phyloP scores from a whole-genome alignment of 345 rosid genomes.

The Linum usitatissimum region DNA sequence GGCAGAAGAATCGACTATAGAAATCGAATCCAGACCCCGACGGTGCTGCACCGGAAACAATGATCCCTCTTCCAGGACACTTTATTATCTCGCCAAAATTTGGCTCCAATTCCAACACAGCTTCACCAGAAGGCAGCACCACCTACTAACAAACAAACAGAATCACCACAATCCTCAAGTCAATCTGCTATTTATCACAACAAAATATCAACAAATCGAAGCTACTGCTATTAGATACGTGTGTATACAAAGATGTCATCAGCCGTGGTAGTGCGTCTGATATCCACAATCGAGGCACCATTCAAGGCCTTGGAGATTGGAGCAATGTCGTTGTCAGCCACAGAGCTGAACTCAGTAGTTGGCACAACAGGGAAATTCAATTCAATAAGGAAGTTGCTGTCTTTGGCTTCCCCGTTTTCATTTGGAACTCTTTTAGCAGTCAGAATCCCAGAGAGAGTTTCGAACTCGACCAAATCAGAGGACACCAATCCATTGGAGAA shows the following conservation, averaged over 20 bases:
- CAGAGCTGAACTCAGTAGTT: slow-evolving; percentile 25
- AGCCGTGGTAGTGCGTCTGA: slow-evolving; percentile 28
- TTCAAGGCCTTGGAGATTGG: slow-evolving; percentile 39
- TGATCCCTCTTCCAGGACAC: slow-evolving; percentile 43
- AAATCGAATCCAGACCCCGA: slow-evolving; percentile 54
- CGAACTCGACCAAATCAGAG: slow-evolving; percentile 51
- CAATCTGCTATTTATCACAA: not conserved
- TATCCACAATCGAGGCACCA: slow-evolving; percentile 39
- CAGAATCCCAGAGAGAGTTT: slow-evolving; percentile 52
- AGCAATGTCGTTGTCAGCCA: slow-evolving; percentile 10
- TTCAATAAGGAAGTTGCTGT: slow-evolving; percentile 30
- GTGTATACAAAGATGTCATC: slow-evolving; percentile 39
- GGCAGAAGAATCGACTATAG: slow-evolving; percentile 56
- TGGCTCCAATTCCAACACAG: slow-evolving; percentile 43
- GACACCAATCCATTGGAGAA: slow-evolving; percentile 42
- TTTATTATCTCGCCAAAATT: slow-evolving; percentile 34
- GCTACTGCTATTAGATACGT: not conserved
- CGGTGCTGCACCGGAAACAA: slow-evolving; percentile 47
- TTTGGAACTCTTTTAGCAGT: slow-evolving; percentile 46
- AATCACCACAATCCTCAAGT: not conserved
- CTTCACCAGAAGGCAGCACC: slow-evolving; percentile 51
- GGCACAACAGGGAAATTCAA: slow-evolving; percentile 42
- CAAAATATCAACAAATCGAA: not conserved
- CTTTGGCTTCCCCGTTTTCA: slow-evolving; percentile 26
- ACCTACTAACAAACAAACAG: slow-evolving; percentile 27